These are phyloP conservation scores for Botryotinia globosa DNA, from an alignment of 2,329 filamentous ascomycete species.

Conservation along the genomic window DNA sequence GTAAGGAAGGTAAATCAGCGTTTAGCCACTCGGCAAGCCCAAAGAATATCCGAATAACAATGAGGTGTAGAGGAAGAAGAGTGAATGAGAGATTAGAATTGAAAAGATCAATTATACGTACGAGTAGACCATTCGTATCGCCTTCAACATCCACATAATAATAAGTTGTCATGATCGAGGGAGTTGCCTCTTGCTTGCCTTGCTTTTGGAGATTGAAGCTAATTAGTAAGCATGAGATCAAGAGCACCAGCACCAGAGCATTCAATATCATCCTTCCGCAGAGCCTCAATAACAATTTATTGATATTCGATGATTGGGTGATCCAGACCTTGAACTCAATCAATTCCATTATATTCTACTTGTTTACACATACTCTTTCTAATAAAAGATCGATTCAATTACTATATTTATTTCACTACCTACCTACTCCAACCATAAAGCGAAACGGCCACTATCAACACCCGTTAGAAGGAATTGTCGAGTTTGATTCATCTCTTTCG, in stretches of 20 bases:
- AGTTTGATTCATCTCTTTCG: background rate
- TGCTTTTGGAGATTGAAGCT: slow-evolving; percentile 3
- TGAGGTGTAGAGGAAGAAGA: background rate
- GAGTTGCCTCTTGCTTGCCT: background rate
- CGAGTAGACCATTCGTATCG: background rate
- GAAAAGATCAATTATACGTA: background rate
- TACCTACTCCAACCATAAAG: background rate
- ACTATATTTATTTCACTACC: background rate
- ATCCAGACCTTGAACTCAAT: background rate
- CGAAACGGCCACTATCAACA: too few relatives aligned
- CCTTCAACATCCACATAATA: background rate
- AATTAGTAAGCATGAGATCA: slow-evolving; percentile 1
- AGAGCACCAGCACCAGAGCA: too few relatives aligned
- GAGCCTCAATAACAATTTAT: background rate
- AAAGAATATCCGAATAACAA: background rate
- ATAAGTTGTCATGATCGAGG: background rate
- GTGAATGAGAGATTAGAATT: background rate
- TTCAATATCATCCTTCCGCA: background rate
- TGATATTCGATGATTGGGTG: background rate
- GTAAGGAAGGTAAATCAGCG: background rate
- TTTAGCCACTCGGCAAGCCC: background rate
- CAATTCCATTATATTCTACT: background rate
- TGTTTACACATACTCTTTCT: too few relatives aligned
- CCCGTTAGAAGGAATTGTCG: background rate
- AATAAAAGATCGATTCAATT: background rate